Evolutionary conservation across 2,329 filamentous ascomycete species (phyloP).

Genomic region (Penicillium corylophilum): DNA sequence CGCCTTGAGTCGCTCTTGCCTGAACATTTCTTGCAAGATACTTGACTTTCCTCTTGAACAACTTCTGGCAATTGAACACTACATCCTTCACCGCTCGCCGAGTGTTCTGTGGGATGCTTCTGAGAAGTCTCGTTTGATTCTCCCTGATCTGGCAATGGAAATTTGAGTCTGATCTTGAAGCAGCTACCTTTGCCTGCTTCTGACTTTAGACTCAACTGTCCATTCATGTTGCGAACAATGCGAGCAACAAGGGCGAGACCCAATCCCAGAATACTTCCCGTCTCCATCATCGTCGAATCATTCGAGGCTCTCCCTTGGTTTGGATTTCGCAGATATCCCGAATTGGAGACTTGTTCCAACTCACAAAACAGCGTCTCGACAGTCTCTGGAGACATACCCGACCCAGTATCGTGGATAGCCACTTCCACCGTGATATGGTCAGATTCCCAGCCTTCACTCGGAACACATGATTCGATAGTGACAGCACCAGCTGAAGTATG

Average conservation of each 20-base stretch:
- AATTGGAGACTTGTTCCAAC: constrained; percentile 62
- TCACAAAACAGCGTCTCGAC: constrained; percentile 61
- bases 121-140: not conserved
- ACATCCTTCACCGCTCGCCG: not conserved
- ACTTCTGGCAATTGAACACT: not conserved
- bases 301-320: constrained; percentile 28
- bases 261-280: constrained; percentile 63
- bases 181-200: constrained; percentile 76
- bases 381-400: constrained; percentile 58
- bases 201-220: constrained; percentile 78
- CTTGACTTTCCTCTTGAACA: not conserved
- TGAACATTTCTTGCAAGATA: not conserved
- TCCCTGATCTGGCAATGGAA: constrained; percentile 58
- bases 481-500: constrained; percentile 70
- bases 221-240: constrained; percentile 82
- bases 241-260: constrained; percentile 80
- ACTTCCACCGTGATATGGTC: constrained; percentile 67
- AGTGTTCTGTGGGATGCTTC: not conserved
- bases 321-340: constrained; percentile 48
- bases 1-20: not conserved
- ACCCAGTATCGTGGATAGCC: constrained; percentile 71
- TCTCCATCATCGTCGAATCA: constrained; percentile 28
- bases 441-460: constrained; percentile 46
- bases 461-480: constrained; percentile 66
- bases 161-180: constrained; percentile 76